phyloP scores from a whole-genome alignment of 108 stramenopile species.

The Pseudonitzschia multiseries region DNA sequence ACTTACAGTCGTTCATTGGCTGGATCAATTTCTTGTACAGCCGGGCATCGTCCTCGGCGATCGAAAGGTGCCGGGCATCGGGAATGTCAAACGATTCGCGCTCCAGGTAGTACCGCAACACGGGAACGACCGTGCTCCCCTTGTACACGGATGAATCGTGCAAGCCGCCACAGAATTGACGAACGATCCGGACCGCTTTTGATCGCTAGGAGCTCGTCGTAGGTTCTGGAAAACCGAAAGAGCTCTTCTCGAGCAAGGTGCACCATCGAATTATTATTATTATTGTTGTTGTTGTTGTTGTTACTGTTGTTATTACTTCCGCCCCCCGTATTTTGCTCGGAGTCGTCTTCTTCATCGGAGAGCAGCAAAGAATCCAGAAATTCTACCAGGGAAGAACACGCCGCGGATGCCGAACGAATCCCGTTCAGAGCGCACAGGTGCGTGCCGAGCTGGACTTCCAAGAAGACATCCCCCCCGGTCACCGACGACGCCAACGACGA shows the following conservation, averaged over 20 bases:
- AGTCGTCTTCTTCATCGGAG: conserved; percentile 20
- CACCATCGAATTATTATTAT: conserved; percentile 54
- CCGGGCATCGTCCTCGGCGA: conserved; percentile 64
- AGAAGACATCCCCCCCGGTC: conserved; percentile 29
- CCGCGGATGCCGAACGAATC: conserved; percentile 59
- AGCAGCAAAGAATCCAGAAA: conserved; percentile 58
- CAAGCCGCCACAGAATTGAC: conserved; percentile 59
- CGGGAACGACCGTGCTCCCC: conserved; percentile 47
- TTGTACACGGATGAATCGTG: conserved; percentile 29
- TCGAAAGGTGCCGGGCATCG: conserved; percentile 49
- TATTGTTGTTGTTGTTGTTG: conserved; percentile 3
- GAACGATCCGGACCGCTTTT: conserved; percentile 41
- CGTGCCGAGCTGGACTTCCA: conserved; percentile 60
- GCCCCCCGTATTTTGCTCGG: background rate
- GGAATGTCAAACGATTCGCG: conserved; percentile 61
- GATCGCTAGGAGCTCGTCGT: conserved; percentile 46
- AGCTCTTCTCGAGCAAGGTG: conserved; percentile 78
- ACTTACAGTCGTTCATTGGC: conserved; percentile 52
- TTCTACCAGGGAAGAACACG: conserved; percentile 59
- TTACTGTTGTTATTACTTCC: background rate
- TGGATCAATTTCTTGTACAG: conserved; percentile 53
- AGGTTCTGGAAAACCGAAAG: conserved; percentile 54
- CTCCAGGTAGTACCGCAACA: conserved; percentile 62
- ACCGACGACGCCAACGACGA: conserved; percentile 36
- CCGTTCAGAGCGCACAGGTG: conserved; percentile 77